Conservation (phyloP, 2,329 filamentous ascomycete species). For the Aspergillus fructus region DNA sequence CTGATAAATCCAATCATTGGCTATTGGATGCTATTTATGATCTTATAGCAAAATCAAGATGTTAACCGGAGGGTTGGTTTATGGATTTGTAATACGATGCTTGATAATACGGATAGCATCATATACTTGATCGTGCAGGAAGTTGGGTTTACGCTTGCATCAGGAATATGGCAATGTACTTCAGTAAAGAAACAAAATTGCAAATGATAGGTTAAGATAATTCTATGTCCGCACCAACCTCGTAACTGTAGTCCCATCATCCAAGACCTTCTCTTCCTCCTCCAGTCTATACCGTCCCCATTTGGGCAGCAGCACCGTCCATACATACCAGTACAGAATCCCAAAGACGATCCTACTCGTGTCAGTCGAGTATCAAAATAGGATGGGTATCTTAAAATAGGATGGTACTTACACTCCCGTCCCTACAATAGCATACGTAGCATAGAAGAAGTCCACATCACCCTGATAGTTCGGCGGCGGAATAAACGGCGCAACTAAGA, state of each 20-base stretch:
- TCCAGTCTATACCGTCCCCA: slow-evolving; percentile 62
- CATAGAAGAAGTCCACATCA: slow-evolving; percentile 51
- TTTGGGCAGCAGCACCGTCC: slow-evolving; percentile 61
- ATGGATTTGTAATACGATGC: neutral
- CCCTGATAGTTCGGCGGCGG: slow-evolving; percentile 52
- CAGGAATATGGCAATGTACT: too few species aligned
- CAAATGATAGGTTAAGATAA: too few species aligned
- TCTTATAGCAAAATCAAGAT: neutral
- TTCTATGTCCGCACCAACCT: slow-evolving; percentile 45
- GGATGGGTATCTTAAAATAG: too few species aligned
- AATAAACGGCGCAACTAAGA: slow-evolving; percentile 64
- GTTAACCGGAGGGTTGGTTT: neutral
- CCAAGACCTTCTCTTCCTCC: slow-evolving; percentile 59
- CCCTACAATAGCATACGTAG: slow-evolving; percentile 54
- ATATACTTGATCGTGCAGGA: too few species aligned
- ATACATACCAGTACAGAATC: slow-evolving; percentile 67
- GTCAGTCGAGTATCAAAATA: slow-evolving; percentile 11
- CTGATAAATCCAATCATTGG: slow-evolving; percentile 29
- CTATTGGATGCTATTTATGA: neutral
- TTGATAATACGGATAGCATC: too few species aligned
- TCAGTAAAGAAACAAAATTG: too few species aligned
- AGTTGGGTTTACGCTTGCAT: too few species aligned
- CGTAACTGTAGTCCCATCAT: slow-evolving; percentile 67
- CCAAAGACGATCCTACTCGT: slow-evolving; percentile 55
- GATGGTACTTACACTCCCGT: slow-evolving; percentile 43